Conservation (phyloP, 1,284 basidiomycete genomes). For the Coniferiporia weirii region DNA sequence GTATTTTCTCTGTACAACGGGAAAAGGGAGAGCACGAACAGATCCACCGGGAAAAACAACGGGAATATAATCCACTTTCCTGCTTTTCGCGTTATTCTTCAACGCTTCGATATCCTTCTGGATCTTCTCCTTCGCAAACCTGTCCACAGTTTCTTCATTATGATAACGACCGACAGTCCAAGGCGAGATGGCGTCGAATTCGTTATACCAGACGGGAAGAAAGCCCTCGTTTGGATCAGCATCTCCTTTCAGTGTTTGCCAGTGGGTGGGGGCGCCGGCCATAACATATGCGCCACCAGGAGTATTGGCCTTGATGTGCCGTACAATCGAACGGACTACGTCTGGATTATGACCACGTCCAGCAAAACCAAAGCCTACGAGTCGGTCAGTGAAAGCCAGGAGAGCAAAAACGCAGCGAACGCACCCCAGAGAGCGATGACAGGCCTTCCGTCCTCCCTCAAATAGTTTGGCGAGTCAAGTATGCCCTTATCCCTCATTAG, state of each 20-base stretch:
- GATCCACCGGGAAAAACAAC: constrained; percentile 72
- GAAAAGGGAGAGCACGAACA: constrained; percentile 37
- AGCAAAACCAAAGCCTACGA: constrained; percentile 60
- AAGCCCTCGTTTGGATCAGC: constrained; percentile 62
- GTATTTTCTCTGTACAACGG: background rate
- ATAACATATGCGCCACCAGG: constrained; percentile 71
- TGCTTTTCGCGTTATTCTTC: constrained; percentile 37
- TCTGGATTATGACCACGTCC: constrained; percentile 55
- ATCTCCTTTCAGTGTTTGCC: constrained; percentile 63
- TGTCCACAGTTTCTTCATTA: constrained; percentile 51
- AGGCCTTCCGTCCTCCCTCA: constrained; percentile 58
- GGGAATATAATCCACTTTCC: constrained; percentile 67
- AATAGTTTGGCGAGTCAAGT: constrained; percentile 65
- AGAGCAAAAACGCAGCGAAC: constrained; percentile 16
- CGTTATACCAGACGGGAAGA: constrained; percentile 58
- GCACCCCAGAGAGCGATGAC: constrained; percentile 68
- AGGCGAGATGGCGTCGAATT: constrained; percentile 70
- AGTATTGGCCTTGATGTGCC: constrained; percentile 51
- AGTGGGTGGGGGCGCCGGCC: constrained; percentile 60
- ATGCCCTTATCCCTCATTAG: constrained; percentile 54
- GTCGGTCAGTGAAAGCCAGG: background rate
- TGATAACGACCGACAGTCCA: constrained; percentile 69
- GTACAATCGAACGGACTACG: constrained; percentile 47
- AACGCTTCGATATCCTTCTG: constrained; percentile 58
- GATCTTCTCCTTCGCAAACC: constrained; percentile 53